Base-by-base conservation (phyloP, 768 basidiomycete genomes). In the Termitomyces sp. region DNA sequence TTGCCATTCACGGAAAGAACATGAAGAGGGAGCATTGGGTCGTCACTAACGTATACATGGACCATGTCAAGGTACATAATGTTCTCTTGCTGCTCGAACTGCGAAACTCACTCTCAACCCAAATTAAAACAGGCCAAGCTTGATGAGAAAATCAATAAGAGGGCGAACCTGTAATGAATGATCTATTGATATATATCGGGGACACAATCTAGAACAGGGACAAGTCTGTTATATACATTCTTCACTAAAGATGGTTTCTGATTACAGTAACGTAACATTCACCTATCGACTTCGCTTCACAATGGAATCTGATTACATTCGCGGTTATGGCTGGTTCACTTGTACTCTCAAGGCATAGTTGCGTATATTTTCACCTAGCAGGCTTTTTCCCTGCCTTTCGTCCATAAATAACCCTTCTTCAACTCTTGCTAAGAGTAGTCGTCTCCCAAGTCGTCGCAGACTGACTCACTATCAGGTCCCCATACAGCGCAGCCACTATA, bases 11-110 rank as follows among this genome's bases (percentile, higher is more conserved):
- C 65, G 95, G 95, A 38, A 89, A 89, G 78, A 70, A 82, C 61
- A 84, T 96, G 91, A 84, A 87, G 77, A 80, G 95, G 64, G 93
- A 94, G 64, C 90, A 98, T 73, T 98, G 94, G 92, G 96, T 97
- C n/a, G 73, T 94, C 26, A 98, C 94, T 3, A 85, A 92, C 70
- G 89, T 81, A 45, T 97, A 96, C 68, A 87, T 97, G 91, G 91
- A 95, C 72, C 82, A 86, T 50, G 94, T 96, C 48, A 91, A 93
- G 68, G 92, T 91, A 63, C 70, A 84, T 44, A 10, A 35, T 26
- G 47, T 43, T 57, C 30, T 41, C 15, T 37, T 46, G 2, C 48
- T 9, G 10, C 5, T 15, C 42, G 4, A 15, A 33, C 28, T 47
- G 30, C 26, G 35, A 40, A 38, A 28, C 10, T 21, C 23, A n/a